phyloP scores from a whole-genome alignment of 371 early-diverging fungal genomes.

The Mucor mucedo region DNA sequence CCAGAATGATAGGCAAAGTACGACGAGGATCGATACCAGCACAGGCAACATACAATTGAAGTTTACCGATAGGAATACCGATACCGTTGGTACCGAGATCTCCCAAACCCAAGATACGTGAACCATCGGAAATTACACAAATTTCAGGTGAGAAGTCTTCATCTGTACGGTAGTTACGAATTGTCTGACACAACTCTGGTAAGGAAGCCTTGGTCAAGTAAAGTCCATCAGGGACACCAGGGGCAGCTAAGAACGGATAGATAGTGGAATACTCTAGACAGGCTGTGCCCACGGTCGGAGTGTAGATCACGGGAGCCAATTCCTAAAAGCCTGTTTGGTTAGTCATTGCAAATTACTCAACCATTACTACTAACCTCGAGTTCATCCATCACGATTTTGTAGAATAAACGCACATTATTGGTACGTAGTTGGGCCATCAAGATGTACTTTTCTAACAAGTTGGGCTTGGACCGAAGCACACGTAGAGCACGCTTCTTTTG shows the following conservation, averaged over 20 bases:
- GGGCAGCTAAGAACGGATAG: slow-evolving; percentile 80
- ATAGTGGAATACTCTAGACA: slow-evolving; percentile 90
- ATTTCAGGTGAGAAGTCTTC: slow-evolving; percentile 68
- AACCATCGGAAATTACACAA: slow-evolving; percentile 93
- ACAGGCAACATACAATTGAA: slow-evolving; percentile 88
- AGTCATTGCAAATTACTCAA: neutral
- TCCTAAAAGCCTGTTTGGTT: slow-evolving; percentile 44
- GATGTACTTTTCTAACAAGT: slow-evolving; percentile 78
- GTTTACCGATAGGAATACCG: slow-evolving; percentile 93
- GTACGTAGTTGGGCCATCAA: slow-evolving; percentile 82
- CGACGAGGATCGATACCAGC: slow-evolving; percentile 88
- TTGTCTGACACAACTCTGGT: slow-evolving; percentile 66
- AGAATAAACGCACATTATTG: slow-evolving; percentile 82
- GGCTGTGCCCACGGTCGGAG: slow-evolving; percentile 91
- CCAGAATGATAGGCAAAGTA: slow-evolving; percentile 88
- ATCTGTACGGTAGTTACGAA: slow-evolving; percentile 65
- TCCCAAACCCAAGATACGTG: slow-evolving; percentile 92
- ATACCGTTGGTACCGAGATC: slow-evolving; percentile 93
- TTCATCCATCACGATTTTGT: slow-evolving; percentile 75
- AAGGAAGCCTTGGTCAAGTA: slow-evolving; percentile 73
- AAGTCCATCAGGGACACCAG: slow-evolving; percentile 81
- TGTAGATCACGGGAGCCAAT: slow-evolving; percentile 86
- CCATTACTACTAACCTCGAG: slow-evolving; percentile 55
- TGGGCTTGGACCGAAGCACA: slow-evolving; percentile 65
- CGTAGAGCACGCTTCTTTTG: slow-evolving; percentile 78